These are phyloP conservation scores for Vararia minispora DNA, from an alignment of 768 basidiomycete genomes.

Conservation along the genomic window DNA sequence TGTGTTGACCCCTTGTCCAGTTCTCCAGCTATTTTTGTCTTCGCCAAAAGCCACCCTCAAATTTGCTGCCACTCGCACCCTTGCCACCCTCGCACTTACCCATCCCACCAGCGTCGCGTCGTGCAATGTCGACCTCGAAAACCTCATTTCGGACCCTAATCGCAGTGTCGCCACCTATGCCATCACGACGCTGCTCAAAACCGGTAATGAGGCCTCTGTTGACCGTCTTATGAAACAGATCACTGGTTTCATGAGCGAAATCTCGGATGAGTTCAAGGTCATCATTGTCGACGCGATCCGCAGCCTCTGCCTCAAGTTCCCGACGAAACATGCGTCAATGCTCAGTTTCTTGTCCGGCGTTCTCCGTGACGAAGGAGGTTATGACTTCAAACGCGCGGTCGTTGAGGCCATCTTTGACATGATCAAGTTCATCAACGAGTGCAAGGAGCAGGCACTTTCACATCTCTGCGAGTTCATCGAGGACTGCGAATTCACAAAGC, in stretches of 20 bases:
- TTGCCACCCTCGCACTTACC: conserved; percentile 77
- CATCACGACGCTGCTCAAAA: conserved; percentile 98
- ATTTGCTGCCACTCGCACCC: conserved; percentile 93
- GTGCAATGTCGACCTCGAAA: conserved; percentile 96
- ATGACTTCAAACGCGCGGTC: conserved; percentile 98
- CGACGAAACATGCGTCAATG: conserved; percentile 93
- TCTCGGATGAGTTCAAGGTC: conserved; percentile 99
- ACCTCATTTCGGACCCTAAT: conserved; percentile 90
- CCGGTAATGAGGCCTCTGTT: conserved; percentile 97
- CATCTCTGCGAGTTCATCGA: conserved; percentile 99
- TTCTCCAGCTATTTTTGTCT: conserved; percentile 90
- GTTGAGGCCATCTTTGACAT: conserved; percentile 99
- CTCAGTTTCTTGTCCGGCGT: conserved; percentile 94
- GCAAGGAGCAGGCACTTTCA: conserved; percentile 94
- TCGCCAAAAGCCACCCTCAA: conserved; percentile 93
- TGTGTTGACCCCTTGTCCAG: conserved; percentile 27
- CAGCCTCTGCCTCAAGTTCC: conserved; percentile 97
- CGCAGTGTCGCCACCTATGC: conserved; percentile 96
- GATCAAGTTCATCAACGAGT: conserved; percentile 95
- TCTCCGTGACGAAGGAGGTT: conserved; percentile 95
- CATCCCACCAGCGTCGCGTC: conserved; percentile 81
- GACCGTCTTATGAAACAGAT: conserved; percentile 99
- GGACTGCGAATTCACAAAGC: conserved; percentile 99
- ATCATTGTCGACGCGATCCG: conserved; percentile 99
- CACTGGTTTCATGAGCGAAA: conserved; percentile 96